Conservation (phyloP, 371 early-diverging fungal genomes). For the Spiromyces aspiralis region DNA sequence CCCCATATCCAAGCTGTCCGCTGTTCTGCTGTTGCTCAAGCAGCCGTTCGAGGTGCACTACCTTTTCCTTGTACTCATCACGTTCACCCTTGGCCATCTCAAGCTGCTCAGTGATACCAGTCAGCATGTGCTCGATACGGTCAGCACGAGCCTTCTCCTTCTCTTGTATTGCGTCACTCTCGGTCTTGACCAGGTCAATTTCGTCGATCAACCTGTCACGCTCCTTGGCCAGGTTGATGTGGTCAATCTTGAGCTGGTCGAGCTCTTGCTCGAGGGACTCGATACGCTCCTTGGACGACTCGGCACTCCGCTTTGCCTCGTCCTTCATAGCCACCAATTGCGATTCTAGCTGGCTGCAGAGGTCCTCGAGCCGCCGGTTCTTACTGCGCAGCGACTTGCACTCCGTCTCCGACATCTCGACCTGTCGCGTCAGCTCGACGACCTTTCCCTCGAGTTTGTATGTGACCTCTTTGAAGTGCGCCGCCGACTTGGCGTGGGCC, state of each 20-base stretch:
- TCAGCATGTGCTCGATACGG: conserved; percentile 9
- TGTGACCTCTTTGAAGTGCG: conserved; percentile 79
- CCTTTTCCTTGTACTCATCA: conserved; percentile 7
- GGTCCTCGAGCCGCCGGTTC: conserved; percentile 24
- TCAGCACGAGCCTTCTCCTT: conserved; percentile 15
- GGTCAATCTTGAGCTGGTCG: conserved; percentile 41
- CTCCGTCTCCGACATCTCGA: conserved; percentile 53
- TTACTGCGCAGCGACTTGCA: conserved; percentile 34
- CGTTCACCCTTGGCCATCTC: conserved; percentile 2
- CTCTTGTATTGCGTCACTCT: conserved; percentile 14
- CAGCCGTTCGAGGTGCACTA: conserved; percentile 18
- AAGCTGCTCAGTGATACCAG: conserved; percentile 5
- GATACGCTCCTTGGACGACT: neutral
- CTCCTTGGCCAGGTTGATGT: conserved; percentile 36
- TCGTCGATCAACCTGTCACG: conserved; percentile 37
- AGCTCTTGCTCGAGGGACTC: conserved; percentile 33
- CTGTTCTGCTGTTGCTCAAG: too few relatives aligned
- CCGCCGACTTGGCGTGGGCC: conserved; percentile 72
- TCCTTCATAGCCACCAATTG: conserved; percentile 5
- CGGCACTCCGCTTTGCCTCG: neutral
- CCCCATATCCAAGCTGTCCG: too few relatives aligned
- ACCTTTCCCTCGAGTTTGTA: conserved; percentile 91
- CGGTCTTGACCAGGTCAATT: conserved; percentile 12
- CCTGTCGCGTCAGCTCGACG: conserved; percentile 69
- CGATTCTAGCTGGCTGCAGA: conserved; percentile 30